phyloP scores from a whole-genome alignment of 192 early-diverging fungal genomes.

The Coemansia sp. region DNA sequence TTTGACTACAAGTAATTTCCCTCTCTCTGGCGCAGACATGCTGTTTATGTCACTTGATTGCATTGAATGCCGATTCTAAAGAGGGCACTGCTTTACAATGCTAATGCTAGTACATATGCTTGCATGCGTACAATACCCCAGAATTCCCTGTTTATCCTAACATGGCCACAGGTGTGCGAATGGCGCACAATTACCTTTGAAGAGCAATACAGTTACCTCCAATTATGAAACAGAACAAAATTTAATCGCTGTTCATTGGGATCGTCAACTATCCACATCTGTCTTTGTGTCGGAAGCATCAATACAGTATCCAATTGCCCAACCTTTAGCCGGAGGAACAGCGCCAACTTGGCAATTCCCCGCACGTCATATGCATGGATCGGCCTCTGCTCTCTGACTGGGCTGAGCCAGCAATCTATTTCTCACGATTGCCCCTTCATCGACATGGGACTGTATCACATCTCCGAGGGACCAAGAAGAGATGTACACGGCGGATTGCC shows the following conservation, averaged over 20 bases:
- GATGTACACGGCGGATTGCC: background rate
- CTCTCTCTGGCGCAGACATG: background rate
- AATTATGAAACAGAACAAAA: background rate
- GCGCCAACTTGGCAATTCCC: background rate
- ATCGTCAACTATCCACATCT: background rate
- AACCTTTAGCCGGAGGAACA: background rate
- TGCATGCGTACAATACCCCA: background rate
- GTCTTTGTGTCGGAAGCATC: background rate
- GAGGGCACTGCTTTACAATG: background rate
- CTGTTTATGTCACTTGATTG: background rate
- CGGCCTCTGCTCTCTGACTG: background rate
- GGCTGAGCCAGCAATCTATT: background rate
- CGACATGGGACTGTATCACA: background rate
- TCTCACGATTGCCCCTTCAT: background rate
- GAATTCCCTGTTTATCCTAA: background rate
- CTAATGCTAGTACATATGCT: background rate
- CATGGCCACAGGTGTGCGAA: background rate
- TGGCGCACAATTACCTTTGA: background rate
- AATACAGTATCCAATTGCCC: background rate
- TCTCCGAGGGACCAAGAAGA: background rate
- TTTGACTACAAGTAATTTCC: background rate
- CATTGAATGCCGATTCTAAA: background rate
- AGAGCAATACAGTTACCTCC: background rate
- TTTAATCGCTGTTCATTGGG: background rate
- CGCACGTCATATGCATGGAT: background rate